Evolutionary conservation across 805 yeast genomes (phyloP).

Genomic region (Wickerhamiella alocasiicola): DNA sequence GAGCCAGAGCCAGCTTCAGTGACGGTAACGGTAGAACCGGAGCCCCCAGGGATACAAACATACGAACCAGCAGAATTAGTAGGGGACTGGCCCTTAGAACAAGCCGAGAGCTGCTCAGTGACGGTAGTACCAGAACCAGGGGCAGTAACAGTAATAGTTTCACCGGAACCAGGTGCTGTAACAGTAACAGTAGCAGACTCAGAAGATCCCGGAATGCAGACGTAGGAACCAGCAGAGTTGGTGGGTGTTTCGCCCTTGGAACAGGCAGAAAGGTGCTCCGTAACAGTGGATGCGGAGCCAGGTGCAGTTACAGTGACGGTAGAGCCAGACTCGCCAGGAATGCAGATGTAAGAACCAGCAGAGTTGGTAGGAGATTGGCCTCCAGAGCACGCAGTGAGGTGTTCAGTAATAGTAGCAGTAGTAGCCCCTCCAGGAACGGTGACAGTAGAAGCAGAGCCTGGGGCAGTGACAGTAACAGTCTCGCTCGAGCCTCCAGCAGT

Average conservation of each 20-base stretch:
- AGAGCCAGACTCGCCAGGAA: constrained; percentile 9
- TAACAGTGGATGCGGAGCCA: constrained; percentile 11
- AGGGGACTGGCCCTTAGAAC: neutral
- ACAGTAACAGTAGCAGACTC: constrained; percentile 5
- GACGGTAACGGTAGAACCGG: neutral
- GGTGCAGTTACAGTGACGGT: constrained; percentile 6
- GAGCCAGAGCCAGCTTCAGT: no score
- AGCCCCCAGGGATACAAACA: constrained; percentile 4
- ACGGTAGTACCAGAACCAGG: no score
- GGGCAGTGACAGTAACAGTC: constrained; percentile 4
- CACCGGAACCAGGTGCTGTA: no score
- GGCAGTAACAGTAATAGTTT: neutral
- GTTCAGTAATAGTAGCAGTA: neutral
- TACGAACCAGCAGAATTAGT: neutral
- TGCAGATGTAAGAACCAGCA: constrained; percentile 2
- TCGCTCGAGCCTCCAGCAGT: constrained; percentile 5
- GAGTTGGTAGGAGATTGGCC: constrained; percentile 9
- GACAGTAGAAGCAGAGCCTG: constrained; percentile 4
- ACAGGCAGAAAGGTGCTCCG: constrained; percentile 9
- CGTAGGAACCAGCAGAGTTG: no score
- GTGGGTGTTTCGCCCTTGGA: no score
- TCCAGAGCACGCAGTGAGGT: constrained; percentile 1
- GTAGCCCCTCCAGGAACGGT: constrained; percentile 10
- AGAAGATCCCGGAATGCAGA: constrained; percentile 3
- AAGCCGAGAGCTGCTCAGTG: constrained; percentile 10